Conservation (phyloP, 148 eudicot genomes). For the Vaccinium myrtillus region DNA sequence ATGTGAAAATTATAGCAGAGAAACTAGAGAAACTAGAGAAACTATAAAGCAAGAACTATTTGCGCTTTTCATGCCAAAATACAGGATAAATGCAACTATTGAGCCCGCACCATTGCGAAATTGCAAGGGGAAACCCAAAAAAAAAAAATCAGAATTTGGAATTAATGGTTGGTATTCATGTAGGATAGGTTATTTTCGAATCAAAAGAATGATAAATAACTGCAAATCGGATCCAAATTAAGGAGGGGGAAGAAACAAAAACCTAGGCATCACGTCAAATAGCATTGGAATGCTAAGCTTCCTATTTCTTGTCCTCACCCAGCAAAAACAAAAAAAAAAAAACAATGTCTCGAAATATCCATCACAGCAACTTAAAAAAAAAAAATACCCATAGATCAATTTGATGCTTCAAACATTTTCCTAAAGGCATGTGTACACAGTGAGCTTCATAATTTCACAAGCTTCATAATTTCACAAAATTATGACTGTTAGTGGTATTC, state of each 20-base stretch:
- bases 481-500: not conserved
- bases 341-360: not conserved
- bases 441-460: not conserved
- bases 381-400: not conserved
- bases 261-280: not conserved
- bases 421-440: not conserved
- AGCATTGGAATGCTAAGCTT: not conserved
- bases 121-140: not conserved
- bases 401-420: conserved; percentile 5
- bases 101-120: not conserved
- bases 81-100: not conserved
- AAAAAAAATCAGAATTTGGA: not conserved
- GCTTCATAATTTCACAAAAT: not conserved
- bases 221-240: conserved; percentile 2
- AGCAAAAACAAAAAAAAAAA: not conserved
- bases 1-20: not conserved
- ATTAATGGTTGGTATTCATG: not conserved
- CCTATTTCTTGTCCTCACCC: not conserved
- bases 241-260: not conserved
- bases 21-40: not conserved
- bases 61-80: not conserved
- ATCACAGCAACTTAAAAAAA: not conserved
- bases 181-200: not conserved
- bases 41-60: not conserved
- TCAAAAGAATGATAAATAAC: not conserved